Conservation (phyloP, 2,329 filamentous ascomycete species). For the Fusarium mangiferae region DNA sequence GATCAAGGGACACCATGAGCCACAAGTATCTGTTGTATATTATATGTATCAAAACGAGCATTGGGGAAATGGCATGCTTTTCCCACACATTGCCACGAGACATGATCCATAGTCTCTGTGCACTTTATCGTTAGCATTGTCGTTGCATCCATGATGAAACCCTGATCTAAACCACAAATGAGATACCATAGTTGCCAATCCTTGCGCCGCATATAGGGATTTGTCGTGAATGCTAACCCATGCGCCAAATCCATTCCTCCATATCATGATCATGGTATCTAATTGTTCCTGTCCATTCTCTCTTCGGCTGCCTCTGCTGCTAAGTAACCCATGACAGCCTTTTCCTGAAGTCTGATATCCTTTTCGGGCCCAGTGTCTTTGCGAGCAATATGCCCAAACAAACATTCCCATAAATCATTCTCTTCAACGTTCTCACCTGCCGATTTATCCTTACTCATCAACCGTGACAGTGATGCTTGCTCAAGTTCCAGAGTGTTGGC, state of each 20-base stretch:
- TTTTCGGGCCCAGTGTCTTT: conserved; percentile 33
- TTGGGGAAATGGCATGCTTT: conserved; percentile 26
- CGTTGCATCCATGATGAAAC: neutral
- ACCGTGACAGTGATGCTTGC: conserved; percentile 72
- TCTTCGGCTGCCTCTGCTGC: conserved; percentile 58
- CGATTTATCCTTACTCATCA: conserved; percentile 76
- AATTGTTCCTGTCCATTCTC: conserved; percentile 37
- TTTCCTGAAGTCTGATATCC: conserved; percentile 47
- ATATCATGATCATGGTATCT: neutral
- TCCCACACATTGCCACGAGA: neutral
- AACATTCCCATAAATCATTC: conserved; percentile 86
- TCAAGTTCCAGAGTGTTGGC: conserved; percentile 89
- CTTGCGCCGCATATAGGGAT: neutral
- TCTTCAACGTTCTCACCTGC: conserved; percentile 84
- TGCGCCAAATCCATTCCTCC: neutral
- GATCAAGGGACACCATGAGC: conserved; percentile 9
- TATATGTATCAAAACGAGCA: conserved; percentile 38
- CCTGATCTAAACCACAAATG: neutral
- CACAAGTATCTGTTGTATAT: conserved; percentile 37
- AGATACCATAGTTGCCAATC: neutral
- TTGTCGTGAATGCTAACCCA: neutral
- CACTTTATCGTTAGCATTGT: neutral
- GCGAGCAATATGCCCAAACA: conserved; percentile 73
- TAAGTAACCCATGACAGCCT: conserved; percentile 54
- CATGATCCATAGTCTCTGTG: neutral